A percentile compares a stretch with the other conserved stretches of the same genome.
phyloP scores from a whole-genome alignment of 2,329 filamentous ascomycete genomes.

The Didymella segeticola region DNA sequence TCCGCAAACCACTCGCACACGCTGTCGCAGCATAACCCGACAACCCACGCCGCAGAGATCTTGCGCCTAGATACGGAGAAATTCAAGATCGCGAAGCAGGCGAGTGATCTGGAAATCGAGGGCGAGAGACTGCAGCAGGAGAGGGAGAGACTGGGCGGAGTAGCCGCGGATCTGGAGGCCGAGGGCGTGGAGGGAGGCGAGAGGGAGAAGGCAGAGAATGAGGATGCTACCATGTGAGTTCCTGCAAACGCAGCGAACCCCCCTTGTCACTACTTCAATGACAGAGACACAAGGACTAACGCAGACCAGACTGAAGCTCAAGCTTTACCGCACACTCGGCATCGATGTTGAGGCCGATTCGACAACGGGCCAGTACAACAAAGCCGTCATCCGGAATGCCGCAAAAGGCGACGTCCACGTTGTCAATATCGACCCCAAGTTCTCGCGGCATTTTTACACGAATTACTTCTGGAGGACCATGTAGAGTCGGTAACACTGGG shows the following conservation, averaged over 20 bases:
- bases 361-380: slow-evolving; percentile 78
- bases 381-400: slow-evolving; percentile 84
- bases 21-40: slow-evolving; percentile 74
- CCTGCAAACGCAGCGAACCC: background rate
- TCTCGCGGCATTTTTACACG: slow-evolving; percentile 89
- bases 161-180: slow-evolving; percentile 81
- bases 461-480: slow-evolving; percentile 96
- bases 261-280: background rate
- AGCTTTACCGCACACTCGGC: slow-evolving; percentile 88
- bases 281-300: no score
- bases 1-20: slow-evolving; percentile 79
- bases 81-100: slow-evolving; percentile 92
- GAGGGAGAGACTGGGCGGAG: slow-evolving; percentile 74
- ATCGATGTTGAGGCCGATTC: slow-evolving; percentile 84
- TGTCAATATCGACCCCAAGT: slow-evolving; percentile 91
- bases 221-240: slow-evolving; percentile 58
- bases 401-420: slow-evolving; percentile 92
- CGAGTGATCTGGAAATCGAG: slow-evolving; percentile 88
- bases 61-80: slow-evolving; percentile 89
- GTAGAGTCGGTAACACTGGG: slow-evolving; percentile 46
- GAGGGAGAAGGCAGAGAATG: slow-evolving; percentile 55
- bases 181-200: slow-evolving; percentile 82
- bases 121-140: slow-evolving; percentile 88
- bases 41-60: slow-evolving; percentile 83
- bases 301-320: slow-evolving; percentile 71